Evolutionary conservation across 2,329 filamentous ascomycete genomes (phyloP), one percentile per base, ranked within the genome.

Genomic region (Lachnellula cervina): DNA sequence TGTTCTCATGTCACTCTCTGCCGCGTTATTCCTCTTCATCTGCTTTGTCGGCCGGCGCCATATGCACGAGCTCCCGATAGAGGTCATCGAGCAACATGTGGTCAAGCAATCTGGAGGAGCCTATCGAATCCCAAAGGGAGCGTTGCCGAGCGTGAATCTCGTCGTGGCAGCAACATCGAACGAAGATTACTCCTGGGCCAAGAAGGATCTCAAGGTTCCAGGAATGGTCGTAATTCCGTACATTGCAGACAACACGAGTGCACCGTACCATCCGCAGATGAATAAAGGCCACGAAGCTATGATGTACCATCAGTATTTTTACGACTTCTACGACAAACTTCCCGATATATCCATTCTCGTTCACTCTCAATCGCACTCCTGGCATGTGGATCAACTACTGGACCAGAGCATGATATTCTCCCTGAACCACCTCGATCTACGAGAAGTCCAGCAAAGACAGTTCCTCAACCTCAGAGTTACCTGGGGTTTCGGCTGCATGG

Each of bases 401-500:
- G 60, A 62, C 37, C 61, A 62, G 37, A 61, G 59, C 23, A 61
- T 61, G 55, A 54, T 59, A n/a, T 63, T 61, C 43, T 57, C 59
- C 17, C 49, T 66, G 19, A 60, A 59, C 37, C 59, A 58, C n/a
- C 55, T 65, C 25, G 61, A 64, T 43, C 47, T 63, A n/a, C 55
- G 58, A 17, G 60, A 63, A 44, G 76, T 83, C 32, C 71, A 73
- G 37, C 72, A 78, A 51, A 69, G 80, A 59, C 80, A 81, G 4
- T 85, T 81, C 65, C 78, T 84, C 74, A 84, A 84, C 59, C 70
- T 82, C 52, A 79, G 82, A 49, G 84, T 82, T 62, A 74, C 77
- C 37, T 79, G 79, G 73, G 74, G 74, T 2, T 79, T 80, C 1
- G 82, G 82, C 13, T 86, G 82, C 65, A 80, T 80, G 6, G 54